These are phyloP conservation scores for Ramaria rubella DNA, from an alignment of 768 basidiomycete genomes.

Conservation along the genomic window DNA sequence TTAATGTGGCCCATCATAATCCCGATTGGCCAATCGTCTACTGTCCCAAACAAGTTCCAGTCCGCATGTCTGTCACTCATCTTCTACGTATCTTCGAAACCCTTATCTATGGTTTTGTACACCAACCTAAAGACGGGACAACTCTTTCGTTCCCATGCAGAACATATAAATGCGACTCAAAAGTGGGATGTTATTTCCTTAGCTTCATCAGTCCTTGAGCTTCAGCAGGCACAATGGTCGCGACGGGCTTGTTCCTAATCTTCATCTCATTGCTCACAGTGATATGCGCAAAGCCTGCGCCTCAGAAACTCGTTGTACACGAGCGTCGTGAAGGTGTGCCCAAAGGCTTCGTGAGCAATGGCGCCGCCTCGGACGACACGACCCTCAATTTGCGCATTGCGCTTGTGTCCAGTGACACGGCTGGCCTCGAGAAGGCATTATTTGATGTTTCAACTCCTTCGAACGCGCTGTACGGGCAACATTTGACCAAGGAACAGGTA, in stretches of 20 bases:
- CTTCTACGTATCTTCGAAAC: no score
- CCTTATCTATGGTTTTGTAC: no score
- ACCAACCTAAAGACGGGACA: no score
- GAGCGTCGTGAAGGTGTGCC: constrained; percentile 24
- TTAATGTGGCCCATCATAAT: no score
- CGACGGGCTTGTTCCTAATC: not conserved
- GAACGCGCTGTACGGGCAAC: constrained; percentile 31
- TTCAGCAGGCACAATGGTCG: constrained; percentile 5
- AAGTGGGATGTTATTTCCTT: no score
- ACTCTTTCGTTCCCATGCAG: no score
- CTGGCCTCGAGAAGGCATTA: constrained; percentile 31
- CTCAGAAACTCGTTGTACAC: constrained; percentile 19
- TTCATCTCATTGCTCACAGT: constrained; percentile 7
- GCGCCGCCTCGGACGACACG: constrained; percentile 24
- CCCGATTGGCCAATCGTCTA: no score
- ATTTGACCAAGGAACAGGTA: constrained; percentile 34
- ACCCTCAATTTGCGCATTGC: constrained; percentile 33
- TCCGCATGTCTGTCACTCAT: no score
- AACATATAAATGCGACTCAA: no score
- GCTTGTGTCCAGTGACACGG: constrained; percentile 29
- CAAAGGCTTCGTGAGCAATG: constrained; percentile 22
- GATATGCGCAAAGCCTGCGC: not conserved
- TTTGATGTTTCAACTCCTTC: constrained; percentile 33
- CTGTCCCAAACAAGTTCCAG: no score
- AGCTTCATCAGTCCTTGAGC: not conserved